Evolutionary conservation across 2,329 filamentous ascomycete genomes (phyloP).

Genomic region (Hymenoscyphus fructigenus): DNA sequence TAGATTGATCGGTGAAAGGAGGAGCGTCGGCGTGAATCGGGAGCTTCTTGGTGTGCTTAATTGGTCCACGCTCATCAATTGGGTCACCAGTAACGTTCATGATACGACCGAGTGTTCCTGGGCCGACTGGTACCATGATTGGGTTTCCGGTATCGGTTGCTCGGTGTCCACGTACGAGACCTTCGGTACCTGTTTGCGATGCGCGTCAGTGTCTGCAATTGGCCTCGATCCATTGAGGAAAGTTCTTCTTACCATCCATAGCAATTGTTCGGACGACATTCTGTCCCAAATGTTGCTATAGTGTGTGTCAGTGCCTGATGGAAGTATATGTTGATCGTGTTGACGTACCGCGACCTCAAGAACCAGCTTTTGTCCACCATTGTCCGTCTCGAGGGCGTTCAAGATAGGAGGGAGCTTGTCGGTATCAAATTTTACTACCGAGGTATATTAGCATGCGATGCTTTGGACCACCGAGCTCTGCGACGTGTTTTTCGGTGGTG

Average conservation of each 20-base stretch:
- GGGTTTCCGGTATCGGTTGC: slow-evolving; percentile 87
- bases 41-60: slow-evolving; percentile 84
- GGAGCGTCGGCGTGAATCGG: slow-evolving; percentile 96
- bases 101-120: slow-evolving; percentile 94
- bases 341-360: slow-evolving; percentile 89
- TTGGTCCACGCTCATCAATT: slow-evolving; percentile 98
- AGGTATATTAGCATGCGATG: slow-evolving; percentile 36
- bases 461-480: slow-evolving; percentile 21
- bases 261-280: slow-evolving; percentile 99
- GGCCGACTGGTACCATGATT: slow-evolving; percentile 95
- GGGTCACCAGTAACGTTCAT: slow-evolving; percentile 99
- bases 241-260: slow-evolving; percentile 82
- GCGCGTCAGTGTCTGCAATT: slow-evolving; percentile 28
- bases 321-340: slow-evolving; percentile 22
- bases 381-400: slow-evolving; percentile 89
- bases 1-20: slow-evolving; percentile 92
- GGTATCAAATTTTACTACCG: slow-evolving; percentile 90
- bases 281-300: slow-evolving; percentile 97
- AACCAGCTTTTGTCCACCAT: slow-evolving; percentile 90
- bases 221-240: slow-evolving; percentile 11
- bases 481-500: slow-evolving; percentile 16
- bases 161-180: slow-evolving; percentile 90
- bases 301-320: slow-evolving; percentile 40
- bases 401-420: slow-evolving; percentile 95
- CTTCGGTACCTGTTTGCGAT: slow-evolving; percentile 78